A percentile compares a stretch with the other conserved stretches of the same genome.
phyloP scores from a whole-genome alignment of 2,329 filamentous ascomycete genomes.

The Colletotrichum sp. region DNA sequence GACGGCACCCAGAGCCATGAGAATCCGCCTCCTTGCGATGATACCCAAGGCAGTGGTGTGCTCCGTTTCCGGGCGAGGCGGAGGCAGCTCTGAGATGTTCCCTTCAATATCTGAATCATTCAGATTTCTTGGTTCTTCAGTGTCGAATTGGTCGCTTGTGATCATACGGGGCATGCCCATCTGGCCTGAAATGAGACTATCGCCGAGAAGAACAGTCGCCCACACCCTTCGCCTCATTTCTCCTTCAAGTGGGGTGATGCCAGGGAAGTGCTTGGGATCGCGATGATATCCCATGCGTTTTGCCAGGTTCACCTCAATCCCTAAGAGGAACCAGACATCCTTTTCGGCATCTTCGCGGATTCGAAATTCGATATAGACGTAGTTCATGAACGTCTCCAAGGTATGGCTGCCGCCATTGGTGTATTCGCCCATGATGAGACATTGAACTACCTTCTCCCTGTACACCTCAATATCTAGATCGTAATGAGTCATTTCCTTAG shows the following conservation, averaged over 20 bases:
- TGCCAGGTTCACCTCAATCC: constrained; percentile 36
- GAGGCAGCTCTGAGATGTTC: constrained; percentile 37
- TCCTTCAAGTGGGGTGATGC: constrained; percentile 41
- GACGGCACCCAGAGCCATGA: constrained; percentile 26
- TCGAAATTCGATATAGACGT: constrained; percentile 15
- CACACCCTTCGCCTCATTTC: constrained; percentile 53
- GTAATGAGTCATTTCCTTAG: constrained; percentile 23
- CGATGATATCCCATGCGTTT: constrained; percentile 49
- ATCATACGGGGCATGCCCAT: constrained; percentile 51
- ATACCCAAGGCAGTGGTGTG: constrained; percentile 28
- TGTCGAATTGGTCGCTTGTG: constrained; percentile 43
- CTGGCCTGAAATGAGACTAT: constrained; percentile 48
- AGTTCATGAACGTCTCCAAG: constrained; percentile 10
- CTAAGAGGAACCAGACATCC: constrained; percentile 33
- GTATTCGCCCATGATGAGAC: constrained; percentile 34
- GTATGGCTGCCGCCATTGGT: constrained; percentile 25
- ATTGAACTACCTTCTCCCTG: constrained; percentile 30
- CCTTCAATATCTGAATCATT: constrained; percentile 47
- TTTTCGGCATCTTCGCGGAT: not conserved
- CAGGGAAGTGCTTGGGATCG: constrained; percentile 46
- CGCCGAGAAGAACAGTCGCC: constrained; percentile 43
- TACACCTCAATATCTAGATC: constrained; percentile 25
- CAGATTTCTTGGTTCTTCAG: constrained; percentile 46
- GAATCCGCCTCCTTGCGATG: constrained; percentile 24
- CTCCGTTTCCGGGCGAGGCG: constrained; percentile 34